A percentile compares a stretch with the other conserved stretches of the same genome.
Evolutionary conservation across 2,329 filamentous ascomycete genomes (phyloP).

Genomic region (Penicillium hesseltinei): DNA sequence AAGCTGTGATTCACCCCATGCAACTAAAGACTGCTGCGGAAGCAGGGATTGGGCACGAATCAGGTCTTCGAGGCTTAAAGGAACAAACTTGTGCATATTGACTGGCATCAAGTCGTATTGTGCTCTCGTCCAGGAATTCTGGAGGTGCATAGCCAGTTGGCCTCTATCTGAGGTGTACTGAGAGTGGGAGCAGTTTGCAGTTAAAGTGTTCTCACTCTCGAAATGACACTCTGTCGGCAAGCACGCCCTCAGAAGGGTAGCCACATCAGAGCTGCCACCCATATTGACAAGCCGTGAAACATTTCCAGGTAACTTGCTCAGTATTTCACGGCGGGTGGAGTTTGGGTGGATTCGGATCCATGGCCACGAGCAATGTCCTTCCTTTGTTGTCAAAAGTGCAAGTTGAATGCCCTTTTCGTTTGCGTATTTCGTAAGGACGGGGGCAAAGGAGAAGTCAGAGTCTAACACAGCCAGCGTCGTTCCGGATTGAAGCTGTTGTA

Average conservation of each 20-base stretch:
- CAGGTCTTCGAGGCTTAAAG: conserved; percentile 6
- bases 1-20: conserved; percentile 12
- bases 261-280: conserved; percentile 1
- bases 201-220: conserved; percentile 15
- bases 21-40: conserved; percentile 10
- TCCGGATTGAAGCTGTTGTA: conserved; percentile 9
- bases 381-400: conserved; percentile 17
- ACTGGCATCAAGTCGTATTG: conserved; percentile 8
- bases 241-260: background rate
- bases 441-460: conserved; percentile 18
- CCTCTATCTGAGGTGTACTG: background rate
- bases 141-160: conserved; percentile 4
- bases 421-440: conserved; percentile 12
- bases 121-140: conserved; percentile 4
- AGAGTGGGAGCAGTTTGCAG: background rate
- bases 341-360: conserved; percentile 19
- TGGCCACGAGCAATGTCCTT: conserved; percentile 9
- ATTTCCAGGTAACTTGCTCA: conserved; percentile 9
- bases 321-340: conserved; percentile 15
- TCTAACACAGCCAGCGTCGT: conserved; percentile 16
- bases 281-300: conserved; percentile 11
- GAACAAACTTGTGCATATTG: conserved; percentile 9
- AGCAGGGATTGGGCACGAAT: conserved; percentile 2
- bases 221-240: conserved; percentile 10
- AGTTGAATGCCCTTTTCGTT: conserved; percentile 13